Conservation (phyloP, 1,139 yeast genomes). For the Taiozyma onychis region DNA sequence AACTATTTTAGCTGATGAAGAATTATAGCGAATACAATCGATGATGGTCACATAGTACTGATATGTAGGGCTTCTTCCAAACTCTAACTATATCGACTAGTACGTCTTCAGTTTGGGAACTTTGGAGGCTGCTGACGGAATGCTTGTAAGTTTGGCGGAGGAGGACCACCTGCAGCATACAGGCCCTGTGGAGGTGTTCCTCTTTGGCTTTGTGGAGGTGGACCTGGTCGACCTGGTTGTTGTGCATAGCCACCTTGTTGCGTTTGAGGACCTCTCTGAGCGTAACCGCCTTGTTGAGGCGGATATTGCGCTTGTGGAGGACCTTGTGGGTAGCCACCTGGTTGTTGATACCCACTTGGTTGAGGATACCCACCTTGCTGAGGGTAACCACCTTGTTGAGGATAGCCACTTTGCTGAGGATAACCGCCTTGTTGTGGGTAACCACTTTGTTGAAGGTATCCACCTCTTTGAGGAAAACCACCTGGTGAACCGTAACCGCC, state of each 20-base stretch:
- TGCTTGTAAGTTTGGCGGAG: background rate
- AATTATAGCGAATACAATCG: no score
- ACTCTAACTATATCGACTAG: background rate
- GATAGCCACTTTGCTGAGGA: background rate
- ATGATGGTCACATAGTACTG: background rate
- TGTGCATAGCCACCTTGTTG: conserved; percentile 4
- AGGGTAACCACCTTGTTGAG: conserved; percentile 1
- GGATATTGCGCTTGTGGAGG: background rate
- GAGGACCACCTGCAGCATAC: background rate
- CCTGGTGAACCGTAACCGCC: background rate
- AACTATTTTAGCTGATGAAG: no score
- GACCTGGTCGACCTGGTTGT: background rate
- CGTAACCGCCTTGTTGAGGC: conserved; percentile 2
- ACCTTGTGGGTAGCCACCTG: background rate
- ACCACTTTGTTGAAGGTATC: background rate
- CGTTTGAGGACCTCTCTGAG: conserved; percentile 2
- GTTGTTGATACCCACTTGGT: background rate
- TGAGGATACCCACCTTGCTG: background rate
- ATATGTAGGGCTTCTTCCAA: background rate
- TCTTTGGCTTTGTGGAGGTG: background rate
- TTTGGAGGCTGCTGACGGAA: background rate
- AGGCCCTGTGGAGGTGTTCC: background rate
- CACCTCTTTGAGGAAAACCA: background rate
- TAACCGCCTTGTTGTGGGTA: conserved; percentile 3
- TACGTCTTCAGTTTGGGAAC: background rate